These are phyloP conservation scores for Eimeria zaria DNA, from an alignment of 169 alveolate genomes.

Conservation along the genomic window DNA sequence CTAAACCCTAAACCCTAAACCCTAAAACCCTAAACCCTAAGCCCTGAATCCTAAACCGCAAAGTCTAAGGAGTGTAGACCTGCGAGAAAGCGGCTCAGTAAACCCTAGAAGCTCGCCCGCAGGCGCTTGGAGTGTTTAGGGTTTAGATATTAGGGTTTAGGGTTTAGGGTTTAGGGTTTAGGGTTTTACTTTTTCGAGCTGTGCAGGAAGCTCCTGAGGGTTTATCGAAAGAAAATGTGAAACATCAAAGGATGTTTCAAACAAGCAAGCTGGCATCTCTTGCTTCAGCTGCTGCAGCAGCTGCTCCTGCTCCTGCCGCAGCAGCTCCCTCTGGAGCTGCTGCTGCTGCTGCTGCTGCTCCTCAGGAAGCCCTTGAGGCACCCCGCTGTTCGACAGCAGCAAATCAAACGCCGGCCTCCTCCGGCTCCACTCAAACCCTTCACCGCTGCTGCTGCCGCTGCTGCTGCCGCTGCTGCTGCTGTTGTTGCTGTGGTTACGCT, in stretches of 20 bases:
- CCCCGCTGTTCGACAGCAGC: neutral
- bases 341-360: constrained; percentile 55
- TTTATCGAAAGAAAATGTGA: neutral
- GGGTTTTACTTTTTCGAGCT: neutral
- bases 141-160: no score
- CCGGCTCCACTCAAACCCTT: neutral
- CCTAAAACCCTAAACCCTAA: neutral
- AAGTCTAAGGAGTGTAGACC: neutral
- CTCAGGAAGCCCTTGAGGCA: neutral
- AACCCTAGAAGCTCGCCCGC: neutral
- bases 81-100: neutral
- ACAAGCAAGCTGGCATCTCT: constrained; percentile 13
- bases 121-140: no score
- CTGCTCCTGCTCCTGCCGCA: constrained; percentile 29
- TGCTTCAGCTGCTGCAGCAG: constrained; percentile 46
- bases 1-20: neutral
- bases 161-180: no score
- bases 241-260: constrained; percentile 19
- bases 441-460: constrained; percentile 11
- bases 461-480: constrained; percentile 46
- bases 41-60: neutral
- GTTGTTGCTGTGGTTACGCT: no score
- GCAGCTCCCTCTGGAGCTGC: constrained; percentile 19
- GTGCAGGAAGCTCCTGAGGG: neutral
- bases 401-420: constrained; percentile 20